Base-by-base conservation (phyloP, 2,329 filamentous ascomycete genomes). In the Diaporthe australafricana region DNA sequence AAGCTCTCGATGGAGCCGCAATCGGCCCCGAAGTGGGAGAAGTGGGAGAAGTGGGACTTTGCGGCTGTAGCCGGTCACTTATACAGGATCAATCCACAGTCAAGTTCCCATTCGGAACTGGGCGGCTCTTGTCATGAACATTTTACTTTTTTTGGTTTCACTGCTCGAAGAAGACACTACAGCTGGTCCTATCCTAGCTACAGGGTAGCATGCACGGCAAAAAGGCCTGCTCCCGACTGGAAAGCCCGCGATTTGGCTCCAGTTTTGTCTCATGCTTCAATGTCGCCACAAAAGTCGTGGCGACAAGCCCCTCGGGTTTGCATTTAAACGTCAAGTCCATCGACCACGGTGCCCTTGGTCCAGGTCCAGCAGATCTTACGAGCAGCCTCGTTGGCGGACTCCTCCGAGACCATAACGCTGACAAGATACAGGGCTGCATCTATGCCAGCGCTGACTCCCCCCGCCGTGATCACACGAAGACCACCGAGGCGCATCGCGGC, bases 351-450 rank as follows among this genome's bases (percentile, higher is more conserved):
- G 77, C 94, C 94, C 90, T 95, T 96, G 81, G 89, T 89, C 94
- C 94, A 97, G 79, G 88, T 90, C 87, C 95, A 93, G 85, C 96
- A 93, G 87, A 96, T 90, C 76, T 89, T 77, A 75, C 91, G 89
- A 79, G 93, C 92, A 75, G 94, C 91, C 83, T 96, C 93, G 72
- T 90, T 88, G 74, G 94, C 94, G 73, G 91, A 87, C 68, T 93
- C 93, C 78, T 94, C 90, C 73, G 91, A 93, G 63, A 96, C 93
- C 81, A 97, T 84, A 76, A 94, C 93, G 82, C 92, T 93, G 81
- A 97, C 91, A 80, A 97, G 87, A 85, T 97, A 96, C 84, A 97
- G 84, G 76, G 92, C 87, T 70, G 94, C 94, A 86, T 97, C 94
- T 70, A 97, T 86, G 80, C 94, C 94, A 82, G 92, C 91, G 80